These are phyloP conservation scores for Trichaptum fuscoviolaceum DNA, from an alignment of 768 basidiomycete species.

Conservation along the genomic window DNA sequence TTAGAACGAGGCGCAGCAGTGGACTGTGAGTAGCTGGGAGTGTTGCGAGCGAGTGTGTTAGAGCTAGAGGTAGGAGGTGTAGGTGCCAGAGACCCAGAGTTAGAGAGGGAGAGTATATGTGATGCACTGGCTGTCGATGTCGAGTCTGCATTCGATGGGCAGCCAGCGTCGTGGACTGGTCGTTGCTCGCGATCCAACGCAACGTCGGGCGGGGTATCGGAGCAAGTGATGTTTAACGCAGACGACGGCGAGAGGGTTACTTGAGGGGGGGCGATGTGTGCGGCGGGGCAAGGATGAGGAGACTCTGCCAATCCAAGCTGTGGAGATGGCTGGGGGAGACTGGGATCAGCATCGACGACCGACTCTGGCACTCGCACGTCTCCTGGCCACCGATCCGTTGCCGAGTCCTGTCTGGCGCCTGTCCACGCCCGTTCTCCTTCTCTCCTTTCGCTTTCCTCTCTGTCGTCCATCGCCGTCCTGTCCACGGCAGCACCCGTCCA, in stretches of 20 bases:
- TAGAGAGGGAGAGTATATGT: no score
- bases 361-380: background rate
- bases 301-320: background rate
- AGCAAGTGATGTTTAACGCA: slow-evolving; percentile 24
- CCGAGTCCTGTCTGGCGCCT: background rate
- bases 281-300: background rate
- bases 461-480: background rate
- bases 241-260: slow-evolving; percentile 19
- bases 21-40: no score
- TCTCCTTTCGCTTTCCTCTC: background rate
- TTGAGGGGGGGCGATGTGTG: slow-evolving; percentile 9
- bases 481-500: background rate
- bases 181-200: background rate
- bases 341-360: background rate
- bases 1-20: background rate
- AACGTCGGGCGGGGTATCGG: slow-evolving; percentile 6
- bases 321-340: slow-evolving; percentile 9
- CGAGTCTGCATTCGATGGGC: background rate
- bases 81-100: no score
- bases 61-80: no score
- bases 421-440: background rate
- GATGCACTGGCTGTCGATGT: no score
- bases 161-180: background rate
- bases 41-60: background rate
- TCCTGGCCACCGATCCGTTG: background rate